Conservation (phyloP, 352 stramenopile genomes). For the Pythium dissimile region DNA sequence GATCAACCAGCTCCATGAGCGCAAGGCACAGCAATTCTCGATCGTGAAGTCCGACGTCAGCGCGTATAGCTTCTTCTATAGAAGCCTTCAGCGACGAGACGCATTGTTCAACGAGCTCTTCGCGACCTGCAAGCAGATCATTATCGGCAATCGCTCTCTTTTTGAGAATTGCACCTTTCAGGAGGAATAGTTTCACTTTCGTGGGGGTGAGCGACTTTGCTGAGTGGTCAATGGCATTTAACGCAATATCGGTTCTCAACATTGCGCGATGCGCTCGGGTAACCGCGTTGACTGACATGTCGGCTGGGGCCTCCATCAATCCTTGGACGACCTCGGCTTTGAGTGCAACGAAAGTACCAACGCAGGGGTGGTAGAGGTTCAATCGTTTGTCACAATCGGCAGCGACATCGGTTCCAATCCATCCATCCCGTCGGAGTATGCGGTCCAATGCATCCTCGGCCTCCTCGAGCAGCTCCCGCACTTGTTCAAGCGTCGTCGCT, state of each 20-base stretch:
- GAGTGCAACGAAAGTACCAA: conserved; percentile 49
- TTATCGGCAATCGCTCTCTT: conserved; percentile 25
- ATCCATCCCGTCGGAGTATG: conserved; percentile 51
- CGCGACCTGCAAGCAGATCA: no score
- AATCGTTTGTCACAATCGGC: conserved; percentile 28
- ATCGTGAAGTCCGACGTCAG: conserved; percentile 45
- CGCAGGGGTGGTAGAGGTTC: conserved; percentile 48
- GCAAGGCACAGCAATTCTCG: conserved; percentile 44
- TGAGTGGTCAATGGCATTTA: conserved; percentile 43
- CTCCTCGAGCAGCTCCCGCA: conserved; percentile 19
- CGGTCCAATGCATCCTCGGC: conserved; percentile 41
- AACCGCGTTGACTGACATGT: background rate
- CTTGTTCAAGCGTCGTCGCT: background rate
- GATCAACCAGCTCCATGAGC: conserved; percentile 60
- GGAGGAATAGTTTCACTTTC: conserved; percentile 48
- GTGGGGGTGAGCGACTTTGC: conserved; percentile 29
- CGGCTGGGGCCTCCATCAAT: conserved; percentile 37
- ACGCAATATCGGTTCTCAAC: conserved; percentile 29
- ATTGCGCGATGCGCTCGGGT: conserved; percentile 16
- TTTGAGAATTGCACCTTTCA: conserved; percentile 52
- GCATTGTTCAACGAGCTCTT: conserved; percentile 5
- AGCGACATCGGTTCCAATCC: conserved; percentile 40
- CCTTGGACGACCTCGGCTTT: conserved; percentile 47
- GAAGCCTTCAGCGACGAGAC: conserved; percentile 7
- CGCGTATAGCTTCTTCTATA: conserved; percentile 33